Base-by-base conservation (phyloP, 1,139 yeast species). In the Spencermartinsiella ligniputridi region DNA sequence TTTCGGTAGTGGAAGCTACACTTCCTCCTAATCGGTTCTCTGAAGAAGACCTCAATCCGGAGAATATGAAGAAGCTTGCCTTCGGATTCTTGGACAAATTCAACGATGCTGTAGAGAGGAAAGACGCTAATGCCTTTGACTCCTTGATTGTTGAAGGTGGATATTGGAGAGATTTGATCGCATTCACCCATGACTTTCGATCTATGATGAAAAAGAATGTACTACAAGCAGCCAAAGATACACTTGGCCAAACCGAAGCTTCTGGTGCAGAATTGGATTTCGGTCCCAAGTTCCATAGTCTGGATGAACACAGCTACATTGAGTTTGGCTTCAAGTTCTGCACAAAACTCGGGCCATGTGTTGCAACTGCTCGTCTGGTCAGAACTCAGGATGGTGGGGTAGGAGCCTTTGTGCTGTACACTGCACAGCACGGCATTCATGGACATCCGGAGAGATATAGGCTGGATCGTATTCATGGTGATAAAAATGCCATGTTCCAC, bases 401-500 rank as follows among this genome's bases (percentile, higher is more conserved):
- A 41, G 64, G 61, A 47, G 71, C 69, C 2, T 57, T 62, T 46
- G 50, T 66, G 1, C 46, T 70, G 24, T 70, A 53, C 53, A 67
- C 75, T 0, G 55, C 58, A 1, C 54, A 71, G 42, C 71, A 70
- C 35, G 64, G 64, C 44, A 60, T 69, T 33, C 47, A 55, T 12
- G 64, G 65, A 0, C 50, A 57, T 35, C 71, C 70, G 38, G 74
- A 69, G 49, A 49, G 46, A 15, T 50, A 59, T 34, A 65, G 69
- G 8, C 48, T 43, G 18, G 57, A 55, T 33, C 61, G 75, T 42
- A 66, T 67, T 9, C 48, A 50, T n/a, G 75, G 75, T 30, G 41
- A 37, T 30, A 19, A 44, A 35, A 37, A 49, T 33, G 12, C 44
- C 13, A 20, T 29, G 41, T 34, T 33, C 11, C 38, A 41, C 6